These are phyloP conservation scores for Vanderwaltozyma yarrowii DNA, from an alignment of 805 yeast genomes.

Conservation along the genomic window DNA sequence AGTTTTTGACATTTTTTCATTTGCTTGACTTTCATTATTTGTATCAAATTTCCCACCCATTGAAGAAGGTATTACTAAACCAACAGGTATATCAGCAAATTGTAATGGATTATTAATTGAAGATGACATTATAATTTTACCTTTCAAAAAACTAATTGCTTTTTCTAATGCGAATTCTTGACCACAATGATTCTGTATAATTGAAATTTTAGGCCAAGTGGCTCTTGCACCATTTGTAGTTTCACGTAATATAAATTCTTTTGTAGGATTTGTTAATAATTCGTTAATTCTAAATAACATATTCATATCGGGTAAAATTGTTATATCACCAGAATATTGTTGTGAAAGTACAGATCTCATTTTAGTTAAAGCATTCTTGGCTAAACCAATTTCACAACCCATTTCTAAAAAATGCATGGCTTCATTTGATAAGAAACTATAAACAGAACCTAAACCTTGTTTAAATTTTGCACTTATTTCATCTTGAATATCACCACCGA, in stretches of 20 bases:
- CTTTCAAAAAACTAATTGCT: slow-evolving; percentile 59
- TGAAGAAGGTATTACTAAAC: slow-evolving; percentile 3
- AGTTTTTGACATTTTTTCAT: not conserved
- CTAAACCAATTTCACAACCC: slow-evolving; percentile 64
- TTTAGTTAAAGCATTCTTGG: slow-evolving; percentile 62
- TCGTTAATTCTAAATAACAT: slow-evolving; percentile 46
- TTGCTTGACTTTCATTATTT: slow-evolving; percentile 2
- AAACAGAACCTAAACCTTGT: slow-evolving; percentile 40
- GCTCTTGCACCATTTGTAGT: slow-evolving; percentile 79
- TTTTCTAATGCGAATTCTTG: slow-evolving; percentile 80
- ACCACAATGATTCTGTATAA: slow-evolving; percentile 82
- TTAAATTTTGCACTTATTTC: slow-evolving; percentile 48
- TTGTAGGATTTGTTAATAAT: slow-evolving; percentile 71
- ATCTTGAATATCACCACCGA: slow-evolving; percentile 59
- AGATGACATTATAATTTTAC: slow-evolving; percentile 41
- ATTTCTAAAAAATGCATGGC: slow-evolving; percentile 68
- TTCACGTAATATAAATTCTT: slow-evolving; percentile 53
- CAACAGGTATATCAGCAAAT: slow-evolving; percentile 15
- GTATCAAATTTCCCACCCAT: slow-evolving; percentile 1
- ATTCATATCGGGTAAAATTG: slow-evolving; percentile 72
- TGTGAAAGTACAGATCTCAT: slow-evolving; percentile 70
- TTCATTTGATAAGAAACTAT: slow-evolving; percentile 57
- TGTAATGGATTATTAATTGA: slow-evolving; percentile 25
- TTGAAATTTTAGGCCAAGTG: slow-evolving; percentile 85
- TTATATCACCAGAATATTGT: slow-evolving; percentile 86